A percentile compares a stretch with the other conserved stretches of the same genome.
Conservation (phyloP, 2,329 filamentous ascomycete species). For the Fusarium xylarioides region DNA sequence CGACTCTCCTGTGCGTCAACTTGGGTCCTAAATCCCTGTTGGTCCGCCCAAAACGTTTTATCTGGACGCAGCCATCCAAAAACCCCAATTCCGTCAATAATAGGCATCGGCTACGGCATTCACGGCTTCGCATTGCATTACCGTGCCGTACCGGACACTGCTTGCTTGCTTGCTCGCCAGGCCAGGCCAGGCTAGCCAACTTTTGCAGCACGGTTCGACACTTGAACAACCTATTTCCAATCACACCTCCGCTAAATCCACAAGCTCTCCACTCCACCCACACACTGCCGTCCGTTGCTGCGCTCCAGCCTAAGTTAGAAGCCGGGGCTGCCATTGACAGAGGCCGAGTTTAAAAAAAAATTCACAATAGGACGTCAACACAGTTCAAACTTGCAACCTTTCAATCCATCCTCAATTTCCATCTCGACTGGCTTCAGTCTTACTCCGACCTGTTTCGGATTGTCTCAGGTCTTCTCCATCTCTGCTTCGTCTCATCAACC, state of each 20-base stretch:
- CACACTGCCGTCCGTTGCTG: conserved; percentile 24
- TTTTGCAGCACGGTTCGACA: conserved; percentile 11
- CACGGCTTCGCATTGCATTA: neutral
- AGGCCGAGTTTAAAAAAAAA: conserved; percentile 24
- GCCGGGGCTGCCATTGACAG: conserved; percentile 34
- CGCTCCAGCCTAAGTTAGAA: conserved; percentile 25
- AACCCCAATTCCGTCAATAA: conserved; percentile 9
- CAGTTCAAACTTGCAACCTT: conserved; percentile 33
- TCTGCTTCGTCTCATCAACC: conserved; percentile 4
- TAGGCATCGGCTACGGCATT: conserved; percentile 13
- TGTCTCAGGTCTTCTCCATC: conserved; percentile 20
- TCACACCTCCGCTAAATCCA: conserved; percentile 31
- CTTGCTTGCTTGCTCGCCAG: neutral
- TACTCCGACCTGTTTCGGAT: conserved; percentile 26
- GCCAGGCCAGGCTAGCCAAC: neutral
- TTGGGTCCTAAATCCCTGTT: conserved; percentile 20
- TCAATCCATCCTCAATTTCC: conserved; percentile 14
- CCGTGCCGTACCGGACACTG: neutral
- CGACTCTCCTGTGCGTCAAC: conserved; percentile 24
- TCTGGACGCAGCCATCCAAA: conserved; percentile 3
- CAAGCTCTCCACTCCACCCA: conserved; percentile 28
- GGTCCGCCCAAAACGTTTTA: conserved; percentile 6
- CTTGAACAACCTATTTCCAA: conserved; percentile 38
- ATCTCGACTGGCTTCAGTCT: conserved; percentile 28
- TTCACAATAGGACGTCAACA: conserved; percentile 13